Evolutionary conservation across 2,329 filamentous ascomycete genomes (phyloP).

Genomic region (Colletotrichum kahawae): DNA sequence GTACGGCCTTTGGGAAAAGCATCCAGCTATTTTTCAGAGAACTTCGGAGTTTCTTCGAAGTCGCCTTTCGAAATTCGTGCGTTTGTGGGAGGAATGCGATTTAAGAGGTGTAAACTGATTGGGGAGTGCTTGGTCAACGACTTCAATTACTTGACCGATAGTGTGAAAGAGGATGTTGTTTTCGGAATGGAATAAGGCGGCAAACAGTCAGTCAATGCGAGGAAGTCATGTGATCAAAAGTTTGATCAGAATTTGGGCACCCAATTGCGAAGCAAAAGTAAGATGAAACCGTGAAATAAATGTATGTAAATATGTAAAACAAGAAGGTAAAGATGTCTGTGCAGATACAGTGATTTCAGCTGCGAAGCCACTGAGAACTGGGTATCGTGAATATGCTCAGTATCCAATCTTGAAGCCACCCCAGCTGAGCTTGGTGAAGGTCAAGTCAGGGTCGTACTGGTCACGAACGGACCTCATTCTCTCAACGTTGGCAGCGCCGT

Average conservation of each 20-base stretch:
- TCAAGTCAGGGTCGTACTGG: constrained; percentile 35
- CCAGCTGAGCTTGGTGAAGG: constrained; percentile 37
- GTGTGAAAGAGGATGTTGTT: not conserved
- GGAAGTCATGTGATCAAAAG: accelerated
- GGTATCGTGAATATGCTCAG: not conserved
- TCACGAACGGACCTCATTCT: constrained; percentile 33
- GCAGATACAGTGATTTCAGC: not conserved
- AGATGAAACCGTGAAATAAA: not conserved
- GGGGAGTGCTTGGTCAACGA: not conserved
- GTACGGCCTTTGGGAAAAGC: not conserved
- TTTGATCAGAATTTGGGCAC: too few species aligned
- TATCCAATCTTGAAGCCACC: constrained; percentile 35
- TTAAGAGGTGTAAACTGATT: not conserved
- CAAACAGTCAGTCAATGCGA: not conserved
- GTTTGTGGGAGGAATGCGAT: not conserved
- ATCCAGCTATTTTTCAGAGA: not conserved
- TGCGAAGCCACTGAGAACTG: not conserved
- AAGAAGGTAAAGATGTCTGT: not conserved
- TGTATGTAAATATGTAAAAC: not conserved
- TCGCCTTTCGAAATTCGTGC: not conserved
- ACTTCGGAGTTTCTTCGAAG: not conserved
- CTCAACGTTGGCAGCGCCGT: constrained; percentile 35
- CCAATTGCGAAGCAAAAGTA: not conserved
- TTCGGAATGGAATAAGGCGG: not conserved
- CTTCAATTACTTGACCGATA: not conserved